Percentiles rank a stretch among this genome's conserved stretches.
Evolutionary conservation across 2,329 filamentous ascomycete species (phyloP).

Genomic region (Tolypocladium guangdongense): DNA sequence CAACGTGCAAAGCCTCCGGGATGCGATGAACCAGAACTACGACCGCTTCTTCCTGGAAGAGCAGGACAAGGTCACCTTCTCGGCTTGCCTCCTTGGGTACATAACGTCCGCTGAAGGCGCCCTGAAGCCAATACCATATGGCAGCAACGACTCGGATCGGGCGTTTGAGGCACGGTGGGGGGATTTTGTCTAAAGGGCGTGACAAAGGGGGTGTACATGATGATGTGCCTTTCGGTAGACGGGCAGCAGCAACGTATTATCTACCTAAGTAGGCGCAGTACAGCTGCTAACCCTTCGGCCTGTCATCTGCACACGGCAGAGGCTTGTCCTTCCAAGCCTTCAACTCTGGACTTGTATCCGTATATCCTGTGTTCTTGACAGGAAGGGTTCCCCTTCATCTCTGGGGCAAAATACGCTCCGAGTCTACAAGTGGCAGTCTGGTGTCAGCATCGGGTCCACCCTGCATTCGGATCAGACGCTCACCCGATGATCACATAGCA

Average conservation of each 20-base stretch:
- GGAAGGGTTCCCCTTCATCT: neutral
- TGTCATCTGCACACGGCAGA: neutral
- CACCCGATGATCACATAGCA: constrained; percentile 41
- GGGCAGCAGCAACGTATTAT: too few species aligned
- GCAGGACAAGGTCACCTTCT: constrained; percentile 36
- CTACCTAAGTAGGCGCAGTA: too few species aligned
- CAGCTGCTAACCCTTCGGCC: neutral
- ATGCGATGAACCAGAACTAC: constrained; percentile 36
- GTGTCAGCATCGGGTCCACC: neutral
- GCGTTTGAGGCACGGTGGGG: neutral
- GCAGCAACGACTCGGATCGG: neutral
- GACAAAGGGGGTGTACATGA: neutral
- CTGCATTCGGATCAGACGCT: constrained; percentile 3
- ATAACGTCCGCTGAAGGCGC: constrained; percentile 13
- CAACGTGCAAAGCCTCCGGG: constrained; percentile 35
- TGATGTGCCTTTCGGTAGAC: too few species aligned
- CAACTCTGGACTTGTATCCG: neutral
- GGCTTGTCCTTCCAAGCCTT: neutral
- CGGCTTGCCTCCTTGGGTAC: constrained; percentile 45
- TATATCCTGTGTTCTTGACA: too few species aligned
- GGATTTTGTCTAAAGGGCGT: neutral
- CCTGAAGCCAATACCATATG: neutral
- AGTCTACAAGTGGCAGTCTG: neutral
- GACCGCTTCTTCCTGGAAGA: constrained; percentile 38
- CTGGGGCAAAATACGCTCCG: constrained; percentile 3